Base-by-base conservation (phyloP, 495 filamentous ascomycete genomes). In the Talaromyces trachyspermus region DNA sequence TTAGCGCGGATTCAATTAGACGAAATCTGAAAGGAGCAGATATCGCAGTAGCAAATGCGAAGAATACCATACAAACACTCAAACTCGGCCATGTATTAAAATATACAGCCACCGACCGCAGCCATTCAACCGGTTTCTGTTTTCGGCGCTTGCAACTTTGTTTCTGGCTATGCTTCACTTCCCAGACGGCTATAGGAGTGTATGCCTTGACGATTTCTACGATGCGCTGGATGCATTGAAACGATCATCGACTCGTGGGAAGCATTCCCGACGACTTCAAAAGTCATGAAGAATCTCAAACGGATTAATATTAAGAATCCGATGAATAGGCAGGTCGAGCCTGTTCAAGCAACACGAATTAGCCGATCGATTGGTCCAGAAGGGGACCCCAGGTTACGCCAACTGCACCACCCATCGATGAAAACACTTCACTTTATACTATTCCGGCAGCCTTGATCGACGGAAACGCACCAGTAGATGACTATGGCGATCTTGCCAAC, bases 61-160 rank as follows among this genome's bases (percentile, higher is more conserved):
- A 86, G 53, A 81, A 88, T 51, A 88, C 85, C 0, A 81, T 94
- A 23, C 77, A 80, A 12, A 81, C 83, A 48, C 64, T 91, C 2
- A 77, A 79, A 51, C 78, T 88, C 45, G 88, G 88, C 55, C 77
- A 76, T 48, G 81, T 81, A 3, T 80, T 83, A 0, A 75, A 43
- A 75, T 90, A 8, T 94, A 91, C 66, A 78, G 80, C 15, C 76
- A 77, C 26, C 78, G 84, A 17, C 86, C 89, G 53, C 79, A 88
- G 17, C 82, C 83, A 51, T 90, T 89, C 67, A 87, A 94, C 58
- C 88, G 89, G 58, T 94, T 94, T 52, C 69, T 94, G 20, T 77
- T 87, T 8, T 85, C 84, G 1, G 81, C 86, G 0, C 72, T 94
- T 10, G 83, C 86, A 0, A 86, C 88, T 0, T 63, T 94, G 1